Evolutionary conservation across 1,284 basidiomycete species (phyloP), one percentile per base, ranked within the genome.

Genomic region (Mycena sp.): DNA sequence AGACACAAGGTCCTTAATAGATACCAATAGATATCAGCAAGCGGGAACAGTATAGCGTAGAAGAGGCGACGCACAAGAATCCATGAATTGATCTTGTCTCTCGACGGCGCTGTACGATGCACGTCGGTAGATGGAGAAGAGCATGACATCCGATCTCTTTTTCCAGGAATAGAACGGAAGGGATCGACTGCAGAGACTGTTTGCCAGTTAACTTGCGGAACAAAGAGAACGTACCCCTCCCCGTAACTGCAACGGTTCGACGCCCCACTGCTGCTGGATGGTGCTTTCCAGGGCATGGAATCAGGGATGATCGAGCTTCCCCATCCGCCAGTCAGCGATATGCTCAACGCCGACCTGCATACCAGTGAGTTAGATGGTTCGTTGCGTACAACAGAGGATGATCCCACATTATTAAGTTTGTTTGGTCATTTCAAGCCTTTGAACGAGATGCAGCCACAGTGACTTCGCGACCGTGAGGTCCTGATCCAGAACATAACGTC

Each of bases 281-380:
- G 95, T 91, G 41, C 82, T 81, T 74, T 95, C 93, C 21, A 99
- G 83, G 0, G 92, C 90, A 68, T 87, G 84, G 81, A 96, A 95
- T 87, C 93, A 97, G 2, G 85, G 83, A 63, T 90, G 90, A 52
- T 94, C 86, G 28, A 95, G 83, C 50, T 92, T 87, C 0, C 96
- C 95, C 1, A 98, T 83, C 97, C 97, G 99, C 96, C 96, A 99
- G 71, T 96, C 92, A 0, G 95, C 96, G 1, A 87, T 90, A 67
- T 95, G 93, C 48, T 93, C 89, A 51, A 98, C 88, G 82, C 92
- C 95, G 40, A 63, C 50, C 56, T 16, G 46, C 21, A 21, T 26
- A 46, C 58, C 30, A 30, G 21, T 51, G 28, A 54, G 37, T 61
- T 57, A 50, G 9, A 45, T 17, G 10, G 51, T 12, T 14, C 17